Percentiles rank a stretch among this genome's conserved stretches.
phyloP scores from a whole-genome alignment of 129 eudicot species.

The Rutidosis leptorrhynchoides region DNA sequence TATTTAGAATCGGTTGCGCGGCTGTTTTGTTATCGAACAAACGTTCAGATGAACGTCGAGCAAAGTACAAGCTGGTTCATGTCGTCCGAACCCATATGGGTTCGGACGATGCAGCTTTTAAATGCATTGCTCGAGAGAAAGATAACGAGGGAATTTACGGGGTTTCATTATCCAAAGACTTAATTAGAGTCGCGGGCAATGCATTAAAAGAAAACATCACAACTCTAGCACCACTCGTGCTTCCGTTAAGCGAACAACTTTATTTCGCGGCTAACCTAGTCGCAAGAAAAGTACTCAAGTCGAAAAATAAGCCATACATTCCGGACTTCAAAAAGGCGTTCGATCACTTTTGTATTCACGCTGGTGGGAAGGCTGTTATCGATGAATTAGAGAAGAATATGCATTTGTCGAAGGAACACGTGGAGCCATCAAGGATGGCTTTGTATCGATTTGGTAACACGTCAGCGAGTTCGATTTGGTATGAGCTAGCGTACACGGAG shows the following conservation, averaged over 20 bases:
- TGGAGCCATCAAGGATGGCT: conserved; percentile 69
- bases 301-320: conserved; percentile 44
- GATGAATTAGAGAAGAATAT: conserved; percentile 65
- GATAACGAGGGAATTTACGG: conserved; percentile 40
- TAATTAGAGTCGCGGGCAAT: conserved; percentile 55
- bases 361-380: conserved; percentile 61
- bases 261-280: conserved; percentile 37
- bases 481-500: conserved; percentile 57
- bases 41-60: conserved; percentile 24
- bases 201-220: conserved; percentile 59
- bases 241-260: conserved; percentile 54
- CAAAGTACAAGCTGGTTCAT: conserved; percentile 51
- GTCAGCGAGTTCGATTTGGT: conserved; percentile 66
- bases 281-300: conserved; percentile 30
- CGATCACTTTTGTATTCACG: conserved; percentile 62
- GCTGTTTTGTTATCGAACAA: conserved; percentile 47
- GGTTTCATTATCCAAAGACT: conserved; percentile 50
- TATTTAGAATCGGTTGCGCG: conserved; percentile 53
- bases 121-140: conserved; percentile 51
- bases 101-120: conserved; percentile 38
- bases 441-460: conserved; percentile 65
- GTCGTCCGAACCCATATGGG: conserved; percentile 53
- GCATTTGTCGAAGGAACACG: conserved; percentile 41
- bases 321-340: conserved; percentile 65
- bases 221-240: conserved; percentile 50